phyloP scores from a whole-genome alignment of 148 eudicot species.

The Heliamphora exappendiculata region DNA sequence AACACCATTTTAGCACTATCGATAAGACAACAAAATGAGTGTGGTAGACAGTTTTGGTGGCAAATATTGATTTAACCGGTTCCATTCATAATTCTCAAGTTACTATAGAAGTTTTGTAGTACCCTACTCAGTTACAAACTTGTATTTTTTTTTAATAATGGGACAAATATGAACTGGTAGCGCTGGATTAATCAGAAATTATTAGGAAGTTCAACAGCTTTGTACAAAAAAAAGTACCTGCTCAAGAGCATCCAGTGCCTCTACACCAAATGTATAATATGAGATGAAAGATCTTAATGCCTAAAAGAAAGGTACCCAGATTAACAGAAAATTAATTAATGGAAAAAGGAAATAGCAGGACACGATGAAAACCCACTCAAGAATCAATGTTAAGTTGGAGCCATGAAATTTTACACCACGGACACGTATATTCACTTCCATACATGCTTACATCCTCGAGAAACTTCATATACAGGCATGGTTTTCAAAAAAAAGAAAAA shows the following conservation, averaged over 20 bases:
- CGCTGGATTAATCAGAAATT: neutral
- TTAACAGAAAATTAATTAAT: neutral
- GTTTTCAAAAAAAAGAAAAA: neutral
- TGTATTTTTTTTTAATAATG: neutral
- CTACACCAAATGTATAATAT: constrained; percentile 61
- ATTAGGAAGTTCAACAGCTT: neutral
- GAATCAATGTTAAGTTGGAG: neutral
- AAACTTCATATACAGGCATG: neutral
- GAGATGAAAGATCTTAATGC: constrained; percentile 69
- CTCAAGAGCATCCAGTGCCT: constrained; percentile 44
- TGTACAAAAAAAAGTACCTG: constrained; percentile 31
- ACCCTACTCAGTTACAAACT: neutral
- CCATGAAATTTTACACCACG: constrained; percentile 3
- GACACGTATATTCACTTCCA: neutral
- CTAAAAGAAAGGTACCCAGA: constrained; percentile 24
- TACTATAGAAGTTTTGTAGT: neutral
- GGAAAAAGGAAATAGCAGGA: neutral
- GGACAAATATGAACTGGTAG: neutral
- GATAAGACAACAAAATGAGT: neutral
- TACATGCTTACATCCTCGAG: neutral
- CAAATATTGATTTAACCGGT: neutral
- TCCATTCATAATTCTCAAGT: neutral
- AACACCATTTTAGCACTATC: neutral
- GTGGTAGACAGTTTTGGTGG: neutral
- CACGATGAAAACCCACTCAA: neutral